Evolutionary conservation across 768 basidiomycete genomes (phyloP), one percentile per base, ranked within the genome.

Genomic region (Hypholoma sublateritium): DNA sequence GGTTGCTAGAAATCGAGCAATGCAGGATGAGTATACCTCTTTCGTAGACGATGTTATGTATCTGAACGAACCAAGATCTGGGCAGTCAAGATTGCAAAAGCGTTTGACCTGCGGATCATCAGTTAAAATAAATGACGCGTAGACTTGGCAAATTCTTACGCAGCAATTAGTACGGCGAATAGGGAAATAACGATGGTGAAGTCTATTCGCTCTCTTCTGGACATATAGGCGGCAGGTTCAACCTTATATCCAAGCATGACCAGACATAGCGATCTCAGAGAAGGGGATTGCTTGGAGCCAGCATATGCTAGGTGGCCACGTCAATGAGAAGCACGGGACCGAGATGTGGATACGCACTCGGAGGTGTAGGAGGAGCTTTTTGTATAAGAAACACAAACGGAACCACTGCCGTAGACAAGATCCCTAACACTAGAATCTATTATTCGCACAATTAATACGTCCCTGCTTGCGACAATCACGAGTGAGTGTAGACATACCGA

Each of bases 361-460:
- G 92, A 24, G 92, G 92, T 7, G 80, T 85, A 19, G 90, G 89
- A 6, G 92, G 92, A 1, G 78, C 75, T 32, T 74, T 74, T 1
- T 74, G 64, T 21, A 95, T 80, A 21, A 91, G 67, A 46, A 93
- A 74, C 2, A 82, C 74, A 17, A 78, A 74, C 0, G 91, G 90
- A 8, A 76, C 66, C 0, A 78, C 80, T 1, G 73, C 89, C 1
- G 87, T 89, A 14, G 82, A 83, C 16, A 91, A 80, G 57, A 93
- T 85, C 2, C 80, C 91, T 19, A 93, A 78, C 5, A 89, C 72
- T 4, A 93, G 73, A 46, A 92, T 77, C 89, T 12, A 43, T 19
- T 32, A 6, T 32, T 32, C 9, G 5, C 5, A 32, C 2, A 32
- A 32, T 32, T 5, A 34, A n/a, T 17, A 25, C 48, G 39, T 25